These are phyloP conservation scores for Camillea tinctor DNA, from an alignment of 2,329 filamentous ascomycete species.

Conservation along the genomic window DNA sequence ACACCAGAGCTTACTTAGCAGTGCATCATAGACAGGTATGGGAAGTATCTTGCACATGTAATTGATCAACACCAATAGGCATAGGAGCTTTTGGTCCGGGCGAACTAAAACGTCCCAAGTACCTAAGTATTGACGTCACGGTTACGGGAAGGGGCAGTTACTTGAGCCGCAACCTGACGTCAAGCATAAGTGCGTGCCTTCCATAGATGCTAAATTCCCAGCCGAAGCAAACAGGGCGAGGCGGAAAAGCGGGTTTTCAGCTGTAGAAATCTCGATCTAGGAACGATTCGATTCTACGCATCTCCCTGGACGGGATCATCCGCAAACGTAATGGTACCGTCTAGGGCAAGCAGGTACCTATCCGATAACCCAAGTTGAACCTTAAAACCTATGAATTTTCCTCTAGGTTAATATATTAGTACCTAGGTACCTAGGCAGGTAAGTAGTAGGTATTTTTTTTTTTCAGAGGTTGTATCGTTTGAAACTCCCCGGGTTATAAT, in stretches of 20 bases:
- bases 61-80: neutral
- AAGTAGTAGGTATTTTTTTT: no score
- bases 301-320: conserved; percentile 3
- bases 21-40: conserved; percentile 5
- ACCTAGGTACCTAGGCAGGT: no score
- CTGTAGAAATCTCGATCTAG: conserved; percentile 4
- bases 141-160: neutral
- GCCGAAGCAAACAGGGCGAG: neutral
- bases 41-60: no score
- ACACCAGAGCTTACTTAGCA: conserved; percentile 9
- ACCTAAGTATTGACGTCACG: conserved; percentile 19
- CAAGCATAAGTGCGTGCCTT: neutral
- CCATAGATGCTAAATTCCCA: conserved; percentile 5
- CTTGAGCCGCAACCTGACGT: neutral
- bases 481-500: no score
- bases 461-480: no score
- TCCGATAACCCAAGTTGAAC: no score
- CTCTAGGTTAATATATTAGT: no score
- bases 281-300: conserved; percentile 1
- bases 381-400: no score
- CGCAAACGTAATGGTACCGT: neutral
- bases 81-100: neutral
- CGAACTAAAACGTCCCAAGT: neutral
- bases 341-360: no score
- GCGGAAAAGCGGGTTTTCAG: neutral